phyloP scores from a whole-genome alignment of 2,329 filamentous ascomycete species.

The Didymellaceae sp. region DNA sequence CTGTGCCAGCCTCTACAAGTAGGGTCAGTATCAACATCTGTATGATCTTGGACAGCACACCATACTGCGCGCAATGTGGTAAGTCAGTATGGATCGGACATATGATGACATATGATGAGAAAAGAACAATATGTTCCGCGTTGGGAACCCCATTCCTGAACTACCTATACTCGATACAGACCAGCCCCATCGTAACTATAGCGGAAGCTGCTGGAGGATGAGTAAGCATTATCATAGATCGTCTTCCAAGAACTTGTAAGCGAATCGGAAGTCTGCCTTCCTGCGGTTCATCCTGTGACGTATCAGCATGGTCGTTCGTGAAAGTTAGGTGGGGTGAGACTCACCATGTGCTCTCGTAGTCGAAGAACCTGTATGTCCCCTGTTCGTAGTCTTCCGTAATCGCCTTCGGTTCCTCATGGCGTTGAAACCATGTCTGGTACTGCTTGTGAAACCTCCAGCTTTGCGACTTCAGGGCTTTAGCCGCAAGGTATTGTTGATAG shows the following conservation, averaged over 20 bases:
- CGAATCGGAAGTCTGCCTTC: constrained; percentile 98
- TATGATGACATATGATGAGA: no score
- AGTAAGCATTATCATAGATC: constrained; percentile 65
- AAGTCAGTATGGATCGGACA: no score
- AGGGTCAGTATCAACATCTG: no score
- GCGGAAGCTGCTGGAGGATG: constrained; percentile 3
- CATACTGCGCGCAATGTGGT: no score
- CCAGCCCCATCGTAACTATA: constrained; percentile 22
- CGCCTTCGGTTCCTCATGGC: constrained; percentile 96
- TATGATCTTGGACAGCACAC: no score
- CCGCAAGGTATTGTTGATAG: constrained; percentile 93
- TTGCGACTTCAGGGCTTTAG: constrained; percentile 96
- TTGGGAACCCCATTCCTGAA: constrained; percentile 32
- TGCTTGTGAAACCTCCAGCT: constrained; percentile 99
- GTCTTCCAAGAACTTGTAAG: constrained; percentile 96
- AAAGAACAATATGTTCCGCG: constrained; percentile 30
- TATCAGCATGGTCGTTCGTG: constrained; percentile 28
- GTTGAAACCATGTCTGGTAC: constrained; percentile 98
- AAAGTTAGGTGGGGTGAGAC: not conserved
- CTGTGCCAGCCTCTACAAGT: no score
- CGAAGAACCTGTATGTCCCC: constrained; percentile 98
- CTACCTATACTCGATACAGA: constrained; percentile 47
- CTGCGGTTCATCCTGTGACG: constrained; percentile 91
- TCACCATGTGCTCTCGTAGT: constrained; percentile 98
- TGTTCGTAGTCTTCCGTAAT: constrained; percentile 99